Evolutionary conservation across 495 filamentous ascomycete genomes (phyloP).

Genomic region (Tuber indicum): DNA sequence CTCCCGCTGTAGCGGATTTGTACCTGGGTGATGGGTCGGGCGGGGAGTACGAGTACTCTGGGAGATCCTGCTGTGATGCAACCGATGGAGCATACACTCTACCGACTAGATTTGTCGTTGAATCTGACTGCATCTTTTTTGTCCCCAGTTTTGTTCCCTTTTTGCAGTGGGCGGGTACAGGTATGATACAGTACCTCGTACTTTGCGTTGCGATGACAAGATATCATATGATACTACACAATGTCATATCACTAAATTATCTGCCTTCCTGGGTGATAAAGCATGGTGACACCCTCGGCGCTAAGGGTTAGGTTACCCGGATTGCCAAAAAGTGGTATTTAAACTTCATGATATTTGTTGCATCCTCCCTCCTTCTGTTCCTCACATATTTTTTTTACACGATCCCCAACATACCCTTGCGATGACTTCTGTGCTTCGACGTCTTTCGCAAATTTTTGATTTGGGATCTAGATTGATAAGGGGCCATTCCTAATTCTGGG

Average conservation of each 20-base stretch:
- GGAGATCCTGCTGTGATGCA: background rate
- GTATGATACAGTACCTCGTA: too few species aligned
- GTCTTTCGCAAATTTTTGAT: background rate
- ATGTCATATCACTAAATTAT: too few species aligned
- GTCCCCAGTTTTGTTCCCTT: background rate
- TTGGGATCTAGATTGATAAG: background rate
- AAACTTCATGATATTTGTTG: background rate
- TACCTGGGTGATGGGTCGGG: background rate
- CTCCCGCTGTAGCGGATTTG: background rate
- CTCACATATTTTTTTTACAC: background rate
- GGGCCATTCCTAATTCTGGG: background rate
- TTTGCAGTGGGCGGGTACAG: background rate
- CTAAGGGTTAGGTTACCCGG: background rate
- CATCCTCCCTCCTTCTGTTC: background rate
- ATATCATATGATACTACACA: too few species aligned
- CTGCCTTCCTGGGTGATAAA: background rate
- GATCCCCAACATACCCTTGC: background rate
- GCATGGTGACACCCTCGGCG: background rate
- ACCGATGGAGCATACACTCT: background rate
- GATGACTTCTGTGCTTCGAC: background rate
- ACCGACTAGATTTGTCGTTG: constrained; percentile 4
- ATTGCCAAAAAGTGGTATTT: background rate
- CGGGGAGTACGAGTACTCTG: constrained; percentile 4
- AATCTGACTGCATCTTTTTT: background rate
- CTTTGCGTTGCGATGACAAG: background rate